Conservation (phyloP, 1,284 basidiomycete species). For the Cryptococcus hybrid region DNA sequence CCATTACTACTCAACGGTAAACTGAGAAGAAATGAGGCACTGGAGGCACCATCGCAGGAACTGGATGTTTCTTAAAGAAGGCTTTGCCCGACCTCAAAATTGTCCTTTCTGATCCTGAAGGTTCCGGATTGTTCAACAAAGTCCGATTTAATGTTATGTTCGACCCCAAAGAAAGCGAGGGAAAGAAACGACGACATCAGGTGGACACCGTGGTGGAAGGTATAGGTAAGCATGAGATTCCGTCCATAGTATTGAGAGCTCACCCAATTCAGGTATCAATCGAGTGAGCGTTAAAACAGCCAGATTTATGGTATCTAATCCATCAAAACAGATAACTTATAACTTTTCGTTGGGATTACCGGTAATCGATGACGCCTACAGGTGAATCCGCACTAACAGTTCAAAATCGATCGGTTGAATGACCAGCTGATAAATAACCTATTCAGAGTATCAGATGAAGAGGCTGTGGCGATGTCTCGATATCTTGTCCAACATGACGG, state of each 20-base stretch:
- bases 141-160: constrained; percentile 94
- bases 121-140: constrained; percentile 94
- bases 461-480: constrained; percentile 89
- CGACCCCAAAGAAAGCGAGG: constrained; percentile 85
- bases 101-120: constrained; percentile 86
- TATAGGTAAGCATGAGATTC: constrained; percentile 59
- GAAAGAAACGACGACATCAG: constrained; percentile 68
- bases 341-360: constrained; percentile 80
- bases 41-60: constrained; percentile 90
- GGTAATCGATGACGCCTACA: constrained; percentile 81
- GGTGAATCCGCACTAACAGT: constrained; percentile 53
- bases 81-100: constrained; percentile 58
- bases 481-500: constrained; percentile 87
- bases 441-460: constrained; percentile 75
- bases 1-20: neutral
- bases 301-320: too few relatives aligned
- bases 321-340: constrained; percentile 56
- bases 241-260: neutral
- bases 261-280: constrained; percentile 18
- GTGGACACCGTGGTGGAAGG: constrained; percentile 78
- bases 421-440: too few relatives aligned
- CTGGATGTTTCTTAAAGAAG: constrained; percentile 69
- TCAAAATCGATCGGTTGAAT: too few relatives aligned
- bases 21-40: constrained; percentile 60
- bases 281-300: constrained; percentile 8